Base-by-base conservation (phyloP, 441 rosid species). In the Jatropha podagrica region DNA sequence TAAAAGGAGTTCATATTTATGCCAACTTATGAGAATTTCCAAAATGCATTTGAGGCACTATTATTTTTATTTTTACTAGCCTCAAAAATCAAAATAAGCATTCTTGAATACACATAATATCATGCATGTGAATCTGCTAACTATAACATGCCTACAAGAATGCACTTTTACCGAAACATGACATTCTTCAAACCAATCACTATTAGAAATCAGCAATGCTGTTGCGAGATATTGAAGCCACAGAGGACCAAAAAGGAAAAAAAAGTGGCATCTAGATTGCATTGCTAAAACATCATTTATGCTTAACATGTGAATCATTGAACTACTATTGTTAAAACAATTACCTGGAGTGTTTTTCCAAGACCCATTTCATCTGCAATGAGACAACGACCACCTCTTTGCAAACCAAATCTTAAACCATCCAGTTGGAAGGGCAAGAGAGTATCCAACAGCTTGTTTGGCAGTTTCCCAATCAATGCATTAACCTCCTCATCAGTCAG, bases 311-410 rank as follows among this genome's bases (percentile, higher is more conserved):
- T 59, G 37, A 38, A 65, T 26, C 49, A 32, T 46, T 38, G 40
- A 66, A 38, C 15, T 46, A 20, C 7, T 48, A 54, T 56, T 32
- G 65, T 52, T 18, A 18, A 63, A 32, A 71, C 46, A 67, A 63
- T 74, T 72, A 92, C 99, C 95, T 95, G 97, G 54, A 95, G 92
- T 60, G 99, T 91, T 84, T 95, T 95, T 10, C 99, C 99, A 80
- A 95, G 97, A 63, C 98, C 97, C 99, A 95, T 95, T 87, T 95
- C 99, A 87, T 95, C 99, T 41, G 99, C 98, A 81, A 93, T 93
- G 48, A 95, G 92, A 84, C 98, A 95, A 76, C 92, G 90, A 8
- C 98, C 99, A 61, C 99, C 98, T 79, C 99, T 87, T 81, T 69
- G 86, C 78, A 95, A 68, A 40, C 94, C 98, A 83, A 88, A 95